Base-by-base conservation (phyloP, 2,329 filamentous ascomycete genomes). In the Aureobasidium sp. region DNA sequence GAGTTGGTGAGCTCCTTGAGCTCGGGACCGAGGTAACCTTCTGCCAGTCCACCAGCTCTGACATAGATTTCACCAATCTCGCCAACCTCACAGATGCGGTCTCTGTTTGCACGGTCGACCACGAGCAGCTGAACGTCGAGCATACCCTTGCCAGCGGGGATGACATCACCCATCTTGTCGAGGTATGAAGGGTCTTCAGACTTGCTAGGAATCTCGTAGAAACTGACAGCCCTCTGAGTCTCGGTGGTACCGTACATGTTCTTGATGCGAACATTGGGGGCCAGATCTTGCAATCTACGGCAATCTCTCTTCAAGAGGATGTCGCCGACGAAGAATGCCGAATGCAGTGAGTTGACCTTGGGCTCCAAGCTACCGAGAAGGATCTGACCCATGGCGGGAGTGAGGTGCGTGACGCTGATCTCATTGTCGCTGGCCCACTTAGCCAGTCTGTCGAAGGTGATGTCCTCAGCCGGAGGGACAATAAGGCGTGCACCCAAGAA, bases 351-450 rank as follows among this genome's bases (percentile, higher is more conserved):
- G 5, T 66, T 65, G 37, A 74, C 67, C 65, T 74, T 74, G 1
- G 90, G 88, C 70, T 97, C 95, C 67, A 89, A 75, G 0, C 90
- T 86, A 47, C 92, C 92, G n/a, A 93, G 87, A 1, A 97, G 78
- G 65, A 97, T 94, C 69, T 97, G 90, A 61, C 92, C 92, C 92
- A 97, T 97, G 63, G 94, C 94, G 10, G 94, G 94, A 1, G 94
- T 99, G 43, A 97, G 77, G 75, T 97, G 94, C 13, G 88, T 91
- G 24, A 92, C 89, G 17, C 87, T 96, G 2, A 89, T 85, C 61
- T 82, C 77, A 70, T 89, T 84, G 59, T 87, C 84, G 59, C 82
- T 80, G 82, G 97, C 90, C 94, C 94, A 99, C 71, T 96, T 91
- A 5, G 87, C 87, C 15, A 97, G 79, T 69, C 82, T 86, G 75